Percentiles rank a stretch among this genome's conserved stretches.
phyloP scores from a whole-genome alignment of 2,329 filamentous ascomycete genomes.

The Ophiostoma fasciatum region DNA sequence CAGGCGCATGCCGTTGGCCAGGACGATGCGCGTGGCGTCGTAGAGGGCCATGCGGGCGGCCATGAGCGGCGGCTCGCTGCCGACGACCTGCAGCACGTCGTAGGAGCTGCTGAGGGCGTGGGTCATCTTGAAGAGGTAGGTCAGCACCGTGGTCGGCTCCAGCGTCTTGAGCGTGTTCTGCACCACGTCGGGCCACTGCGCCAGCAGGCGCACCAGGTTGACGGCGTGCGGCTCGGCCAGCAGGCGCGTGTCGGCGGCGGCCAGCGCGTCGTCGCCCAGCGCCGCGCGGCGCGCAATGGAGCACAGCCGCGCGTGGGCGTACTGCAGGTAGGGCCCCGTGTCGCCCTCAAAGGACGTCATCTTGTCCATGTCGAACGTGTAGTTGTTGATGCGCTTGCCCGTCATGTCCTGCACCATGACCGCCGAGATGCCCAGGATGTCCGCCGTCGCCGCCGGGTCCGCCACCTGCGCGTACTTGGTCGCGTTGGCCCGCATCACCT shows the following conservation, averaged over 20 bases:
- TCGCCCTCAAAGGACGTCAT: slow-evolving; percentile 80
- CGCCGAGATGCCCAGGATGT: slow-evolving; percentile 79
- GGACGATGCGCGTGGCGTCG: slow-evolving; percentile 56
- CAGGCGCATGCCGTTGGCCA: slow-evolving; percentile 71
- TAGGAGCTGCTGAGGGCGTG: slow-evolving; percentile 69
- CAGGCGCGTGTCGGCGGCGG: slow-evolving; percentile 48
- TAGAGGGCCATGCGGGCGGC: slow-evolving; percentile 65
- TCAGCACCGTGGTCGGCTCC: slow-evolving; percentile 41
- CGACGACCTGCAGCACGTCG: slow-evolving; percentile 69
- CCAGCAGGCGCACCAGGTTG: slow-evolving; percentile 60
- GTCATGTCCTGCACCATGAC: slow-evolving; percentile 99
- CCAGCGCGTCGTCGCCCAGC: slow-evolving; percentile 41
- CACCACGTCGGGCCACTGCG: slow-evolving; percentile 75
- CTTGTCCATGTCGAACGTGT: slow-evolving; percentile 61
- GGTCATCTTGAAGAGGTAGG: slow-evolving; percentile 75
- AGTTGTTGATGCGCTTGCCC: slow-evolving; percentile 64
- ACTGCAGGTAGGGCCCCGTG: slow-evolving; percentile 74
- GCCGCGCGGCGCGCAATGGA: slow-evolving; percentile 45
- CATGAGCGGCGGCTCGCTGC: slow-evolving; percentile 58
- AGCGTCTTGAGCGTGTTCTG: slow-evolving; percentile 73
- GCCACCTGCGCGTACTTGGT: slow-evolving; percentile 83
- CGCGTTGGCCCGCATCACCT: slow-evolving; percentile 85
- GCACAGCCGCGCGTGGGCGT: slow-evolving; percentile 60
- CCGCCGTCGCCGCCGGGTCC: slow-evolving; percentile 66
- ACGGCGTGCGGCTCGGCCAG: slow-evolving; percentile 58